Base-by-base conservation (phyloP, 805 yeast species). In the Metschnikowia orientalis region DNA sequence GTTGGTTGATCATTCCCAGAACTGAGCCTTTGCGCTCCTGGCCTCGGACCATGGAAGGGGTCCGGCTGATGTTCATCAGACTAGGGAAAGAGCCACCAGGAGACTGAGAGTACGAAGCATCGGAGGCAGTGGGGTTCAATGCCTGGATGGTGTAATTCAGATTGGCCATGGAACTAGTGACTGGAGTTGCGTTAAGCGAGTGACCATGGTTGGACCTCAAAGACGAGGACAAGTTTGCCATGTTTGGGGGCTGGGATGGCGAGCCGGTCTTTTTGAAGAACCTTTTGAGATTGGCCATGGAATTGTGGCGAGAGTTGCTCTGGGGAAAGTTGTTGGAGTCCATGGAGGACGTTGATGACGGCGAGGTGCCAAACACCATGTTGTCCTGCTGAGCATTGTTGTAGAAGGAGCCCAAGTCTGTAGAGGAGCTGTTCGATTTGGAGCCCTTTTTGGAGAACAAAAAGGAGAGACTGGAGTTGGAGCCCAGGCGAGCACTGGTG, bases 221-320 rank as follows among this genome's bases (percentile, higher is more conserved):
- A 0, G 57, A 53, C 18, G 48, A 41, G 3, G 54, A 49, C 28
- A 54, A 40, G 47, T 44, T 45, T 27, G 54, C 44, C 4, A 50
- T 44, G 11, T 44, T 41, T 17, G 39, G 30, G 14, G 47, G 45
- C 23, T 41, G 42, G 14, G 48, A 23, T 4, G 57, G 50, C 8
- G 51, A 35, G 16, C 51, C 42, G 14, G 51, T 45, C 60, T 70
- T 63, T 55, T 76, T 80, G 64, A 83, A 83, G 49, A 83, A 82
- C 30, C 87, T 64, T 50, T 82, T 78, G 48, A 83, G 57, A 53
- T 82, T 84, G 11, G 83, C 88, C 80, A 83, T 81, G 6, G 89
- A 81, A 27, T 83, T 78, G 55, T 82, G 89, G 41, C 82, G 71
- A 2, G 82, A 62, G 14, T 50, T 43, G 16, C 26, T 22, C 16